Evolutionary conservation across 2,329 filamentous ascomycete species (phyloP), one percentile per base, ranked within the genome.

Genomic region (Pseudonectria foliicola): DNA sequence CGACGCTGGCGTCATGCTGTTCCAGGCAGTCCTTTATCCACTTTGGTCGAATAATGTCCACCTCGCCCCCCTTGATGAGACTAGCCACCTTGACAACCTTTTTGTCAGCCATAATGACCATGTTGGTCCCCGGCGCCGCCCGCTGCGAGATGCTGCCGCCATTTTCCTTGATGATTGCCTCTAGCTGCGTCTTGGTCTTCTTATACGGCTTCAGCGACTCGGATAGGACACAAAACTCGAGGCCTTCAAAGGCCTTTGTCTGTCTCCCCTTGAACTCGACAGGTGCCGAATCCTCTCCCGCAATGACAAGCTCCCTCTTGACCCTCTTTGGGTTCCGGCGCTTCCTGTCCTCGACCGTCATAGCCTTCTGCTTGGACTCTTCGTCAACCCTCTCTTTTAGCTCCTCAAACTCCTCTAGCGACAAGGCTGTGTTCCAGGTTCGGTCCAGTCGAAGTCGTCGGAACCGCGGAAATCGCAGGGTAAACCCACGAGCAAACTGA

Each of bases 401-500:
- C 7, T 81, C 73, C 13, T 80, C 62, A 49, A 95, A 95, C 29
- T 88, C 85, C 29, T 85, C 75, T 2, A 86, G 66, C 1, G 85
- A 85, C 3, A 96, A 67, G 0, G 86, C 85, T 24, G 77, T 77
- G 31, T 84, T 71, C 90, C 92, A 98, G 37, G 73, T 68, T 46
- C 89, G 87, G 59, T 96, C 92, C n/a, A 75, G 70, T 4, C 88
- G 77, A 6, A 96, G 63, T 25, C 71, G 74, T 43, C 87, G 87
- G 61, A 96, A 95, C 1, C 92, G 80, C 2, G 92, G 92, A 50
- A 98, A 98, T 1, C 92, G 80, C 26, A 98, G 64, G 0, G 92
- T 96, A 41, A 82, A 67, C 1, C 76, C 76, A 12, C 77, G 77
- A 7, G 82, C 80, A 55, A 95, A 96, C 39, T 83, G 78, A 34